Evolutionary conservation across 768 basidiomycete genomes (phyloP).

Genomic region (Gloeophyllum trabeum): DNA sequence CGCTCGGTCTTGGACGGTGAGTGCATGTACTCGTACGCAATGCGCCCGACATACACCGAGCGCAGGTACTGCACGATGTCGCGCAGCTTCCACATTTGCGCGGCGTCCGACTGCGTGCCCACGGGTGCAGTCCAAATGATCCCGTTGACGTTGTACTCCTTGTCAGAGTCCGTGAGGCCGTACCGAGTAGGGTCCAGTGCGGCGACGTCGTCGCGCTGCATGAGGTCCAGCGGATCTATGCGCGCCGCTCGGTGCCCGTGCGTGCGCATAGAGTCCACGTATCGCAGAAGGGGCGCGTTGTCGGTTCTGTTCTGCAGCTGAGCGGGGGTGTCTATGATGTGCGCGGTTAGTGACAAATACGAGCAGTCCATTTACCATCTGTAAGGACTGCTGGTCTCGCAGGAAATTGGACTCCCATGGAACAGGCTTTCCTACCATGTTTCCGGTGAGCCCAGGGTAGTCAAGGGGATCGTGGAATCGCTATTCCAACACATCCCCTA

Average conservation of each 20-base stretch:
- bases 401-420: no score
- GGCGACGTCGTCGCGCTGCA: constrained; percentile 70
- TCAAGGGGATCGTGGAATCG: no score
- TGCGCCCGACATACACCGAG: constrained; percentile 68
- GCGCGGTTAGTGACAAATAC: not conserved
- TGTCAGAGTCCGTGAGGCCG: constrained; percentile 43
- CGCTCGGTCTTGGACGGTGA: constrained; percentile 78
- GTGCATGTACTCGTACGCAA: constrained; percentile 92
- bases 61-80: constrained; percentile 65
- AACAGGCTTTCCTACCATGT: no score
- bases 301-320: constrained; percentile 57
- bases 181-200: constrained; percentile 73
- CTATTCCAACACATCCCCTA: no score
- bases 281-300: constrained; percentile 76
- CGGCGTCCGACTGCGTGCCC: constrained; percentile 20
- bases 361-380: not conserved
- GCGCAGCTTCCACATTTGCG: constrained; percentile 52
- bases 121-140: constrained; percentile 63
- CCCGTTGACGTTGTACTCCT: constrained; percentile 63
- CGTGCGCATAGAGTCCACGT: constrained; percentile 80
- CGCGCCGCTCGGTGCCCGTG: constrained; percentile 79
- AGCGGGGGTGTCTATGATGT: constrained; percentile 39
- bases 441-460: no score
- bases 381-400: not conserved
- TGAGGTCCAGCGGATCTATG: constrained; percentile 82